phyloP scores from a whole-genome alignment of 73 alveolate genomes.

The Symbiodinium natans region DNA sequence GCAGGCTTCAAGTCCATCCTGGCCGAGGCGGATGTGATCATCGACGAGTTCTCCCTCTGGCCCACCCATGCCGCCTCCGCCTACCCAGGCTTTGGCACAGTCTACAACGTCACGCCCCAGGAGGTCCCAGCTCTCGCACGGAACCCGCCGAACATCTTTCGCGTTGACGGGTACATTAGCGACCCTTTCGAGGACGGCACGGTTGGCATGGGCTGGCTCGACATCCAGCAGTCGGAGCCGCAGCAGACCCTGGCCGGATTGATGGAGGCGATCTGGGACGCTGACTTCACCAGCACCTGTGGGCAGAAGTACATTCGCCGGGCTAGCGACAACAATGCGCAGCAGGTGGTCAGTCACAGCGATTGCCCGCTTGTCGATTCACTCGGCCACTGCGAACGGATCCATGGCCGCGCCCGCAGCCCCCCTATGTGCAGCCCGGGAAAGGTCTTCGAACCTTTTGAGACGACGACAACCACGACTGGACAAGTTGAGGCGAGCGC shows the following conservation, averaged over 20 bases:
- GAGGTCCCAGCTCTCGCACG: not conserved
- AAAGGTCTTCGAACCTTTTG: not conserved
- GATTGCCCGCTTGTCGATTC: not conserved
- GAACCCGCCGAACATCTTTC: not conserved
- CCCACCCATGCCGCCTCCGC: not conserved
- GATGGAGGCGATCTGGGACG: not conserved
- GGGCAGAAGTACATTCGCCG: not conserved
- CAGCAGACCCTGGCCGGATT: not conserved
- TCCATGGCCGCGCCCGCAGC: not conserved
- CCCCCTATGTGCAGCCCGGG: not conserved
- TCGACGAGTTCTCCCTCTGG: not conserved
- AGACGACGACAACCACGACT: not conserved
- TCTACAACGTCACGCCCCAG: not conserved
- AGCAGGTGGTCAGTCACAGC: not conserved
- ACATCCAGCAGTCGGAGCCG: not conserved
- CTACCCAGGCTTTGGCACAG: not conserved
- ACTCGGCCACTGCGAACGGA: not conserved
- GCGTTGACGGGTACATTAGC: not conserved
- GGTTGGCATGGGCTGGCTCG: not conserved
- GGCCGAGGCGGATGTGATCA: not conserved
- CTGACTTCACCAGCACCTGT: not conserved
- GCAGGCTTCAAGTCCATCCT: not conserved
- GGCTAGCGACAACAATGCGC: not conserved
- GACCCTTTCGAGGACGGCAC: not conserved
- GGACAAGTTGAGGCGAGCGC: not conserved